phyloP scores from a whole-genome alignment of 2,329 filamentous ascomycete species.

The Dactylellina haptotyla region DNA sequence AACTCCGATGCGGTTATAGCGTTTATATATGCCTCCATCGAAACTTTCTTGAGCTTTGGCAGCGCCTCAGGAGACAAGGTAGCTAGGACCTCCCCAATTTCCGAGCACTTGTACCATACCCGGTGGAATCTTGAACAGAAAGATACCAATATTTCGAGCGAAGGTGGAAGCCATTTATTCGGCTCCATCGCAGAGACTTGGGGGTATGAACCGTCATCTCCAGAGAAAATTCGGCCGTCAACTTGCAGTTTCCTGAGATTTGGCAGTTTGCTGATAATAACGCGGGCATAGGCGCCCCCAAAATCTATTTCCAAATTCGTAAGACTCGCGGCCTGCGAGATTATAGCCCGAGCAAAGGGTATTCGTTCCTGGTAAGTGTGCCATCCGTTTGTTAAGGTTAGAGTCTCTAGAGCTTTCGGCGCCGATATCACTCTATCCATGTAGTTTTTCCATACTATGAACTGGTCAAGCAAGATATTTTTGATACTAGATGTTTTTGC shows the following conservation, averaged over 20 bases:
- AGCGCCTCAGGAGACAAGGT: constrained; percentile 14
- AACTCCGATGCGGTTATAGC: constrained; percentile 4
- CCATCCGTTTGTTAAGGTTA: constrained; percentile 11
- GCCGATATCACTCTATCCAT: constrained; percentile 31
- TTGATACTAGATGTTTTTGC: constrained; percentile 4
- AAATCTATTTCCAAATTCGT: constrained; percentile 23
- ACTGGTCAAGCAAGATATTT: constrained; percentile 11
- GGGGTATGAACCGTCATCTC: background rate
- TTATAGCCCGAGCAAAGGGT: constrained; percentile 29
- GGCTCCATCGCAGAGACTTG: constrained; percentile 8
- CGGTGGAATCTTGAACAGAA: constrained; percentile 14
- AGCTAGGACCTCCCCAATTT: constrained; percentile 22
- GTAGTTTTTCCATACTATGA: constrained; percentile 10
- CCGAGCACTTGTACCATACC: constrained; percentile 11
- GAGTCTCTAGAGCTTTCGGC: constrained; percentile 15
- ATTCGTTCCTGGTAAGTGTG: constrained; percentile 12
- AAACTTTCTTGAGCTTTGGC: constrained; percentile 13
- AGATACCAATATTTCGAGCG: constrained; percentile 12
- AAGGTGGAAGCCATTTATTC: constrained; percentile 34
- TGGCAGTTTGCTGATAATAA: constrained; percentile 19
- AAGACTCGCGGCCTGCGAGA: constrained; percentile 21
- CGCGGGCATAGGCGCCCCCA: constrained; percentile 19
- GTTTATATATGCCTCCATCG: constrained; percentile 31
- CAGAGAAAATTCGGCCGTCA: constrained; percentile 25
- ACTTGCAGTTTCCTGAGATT: constrained; percentile 31